Base-by-base conservation (phyloP, 2,329 filamentous ascomycete genomes). In the Venturia carpophila region DNA sequence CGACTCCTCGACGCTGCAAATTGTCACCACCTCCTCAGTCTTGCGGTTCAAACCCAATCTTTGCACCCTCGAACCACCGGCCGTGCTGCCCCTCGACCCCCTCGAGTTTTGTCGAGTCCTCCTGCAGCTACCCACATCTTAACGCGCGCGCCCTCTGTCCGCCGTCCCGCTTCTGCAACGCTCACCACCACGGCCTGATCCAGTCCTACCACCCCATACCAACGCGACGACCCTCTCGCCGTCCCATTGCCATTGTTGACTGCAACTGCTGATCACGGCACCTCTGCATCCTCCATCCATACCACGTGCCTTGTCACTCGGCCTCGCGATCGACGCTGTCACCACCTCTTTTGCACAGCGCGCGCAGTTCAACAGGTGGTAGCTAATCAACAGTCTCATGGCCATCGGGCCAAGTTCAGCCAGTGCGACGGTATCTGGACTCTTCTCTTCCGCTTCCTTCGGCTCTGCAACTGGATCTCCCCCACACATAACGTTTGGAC, bases 11-110 rank as follows among this genome's bases (percentile, higher is more conserved):
- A 58, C 52, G 9, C 52, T 58, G 11, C 52, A 58, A 58, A 58
- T 61, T 61, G 21, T 61, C 30, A 61, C 60, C 60, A 61, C 60
- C 37, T 42, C 60, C 60, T 61, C 39, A 61, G 42, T n/a, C 60
- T 61, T 60, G 56, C 37, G 27, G 37, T 58, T 24, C 37, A 34
- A 58, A 41, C 24, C 27, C n/a, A 24, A 42, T 15, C n/a, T n/a
- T 37, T 21, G 30, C 52, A n/a, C 19, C 19, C 52, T 58, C 52
- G 30, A 37, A 30, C 19, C 7, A 37, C 15, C 52, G 37, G 13
- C n/a, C 1, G 19, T n/a, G 15, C 58, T 37, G 41, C 37, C 58
- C 34, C 15, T 13, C n/a, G 34, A 42, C 34, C 4, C 15, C 30
- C 34, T 61, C 60, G 60, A 61, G 37, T 42, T n/a, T 37, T 27